Evolutionary conservation across 176 grass and related monocot species (phyloP), one percentile per base, ranked within the genome.

Genomic region (Stipa capillata): DNA sequence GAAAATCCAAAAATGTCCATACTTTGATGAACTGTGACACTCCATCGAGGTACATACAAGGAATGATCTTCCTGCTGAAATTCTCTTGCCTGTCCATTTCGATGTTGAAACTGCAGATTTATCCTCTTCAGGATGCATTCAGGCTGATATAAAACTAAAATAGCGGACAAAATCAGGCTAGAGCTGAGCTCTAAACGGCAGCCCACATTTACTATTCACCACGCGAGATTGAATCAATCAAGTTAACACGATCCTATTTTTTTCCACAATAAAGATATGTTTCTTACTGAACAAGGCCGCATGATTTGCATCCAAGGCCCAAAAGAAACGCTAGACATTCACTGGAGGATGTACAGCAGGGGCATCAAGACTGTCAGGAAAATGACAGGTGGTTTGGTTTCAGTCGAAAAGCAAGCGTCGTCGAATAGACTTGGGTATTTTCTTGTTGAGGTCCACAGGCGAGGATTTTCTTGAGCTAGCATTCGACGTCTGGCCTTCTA

Each of bases 321-420:
- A 39, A 43, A 82, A 78, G 55, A 63, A 60, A 17, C 14, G 17
- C 33, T 5, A 85, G 8, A 55, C 68, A 78, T 45, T n/a, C 71
- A 66, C 50, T 16, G 16, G 15, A 42, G 36, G 60, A 89, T 84
- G 31, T 84, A 84, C 86, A 80, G 20, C 81, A 74, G 60, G 79
- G 67, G 58, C 60, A 39, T 29, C 60, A 68, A 45, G 34, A 33
- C 1, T 50, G 55, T 25, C 31, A 42, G 47, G 34, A 51, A 27
- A 53, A 27, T 3, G 35, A 29, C 42, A 73, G 39, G 43, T 0
- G 32, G 56, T 43, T 28, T 9, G n/a, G 72, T 34, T 47, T 73
- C 72, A 95, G 54, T 88, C 84, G 3, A 99, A 99, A 1, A 87
- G 81, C 54, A 95, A 60, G 27, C 88, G 85, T 8, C 92, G 90